These are phyloP conservation scores for Firmiana major DNA, from an alignment of 345 rosid genomes.

Conservation along the genomic window DNA sequence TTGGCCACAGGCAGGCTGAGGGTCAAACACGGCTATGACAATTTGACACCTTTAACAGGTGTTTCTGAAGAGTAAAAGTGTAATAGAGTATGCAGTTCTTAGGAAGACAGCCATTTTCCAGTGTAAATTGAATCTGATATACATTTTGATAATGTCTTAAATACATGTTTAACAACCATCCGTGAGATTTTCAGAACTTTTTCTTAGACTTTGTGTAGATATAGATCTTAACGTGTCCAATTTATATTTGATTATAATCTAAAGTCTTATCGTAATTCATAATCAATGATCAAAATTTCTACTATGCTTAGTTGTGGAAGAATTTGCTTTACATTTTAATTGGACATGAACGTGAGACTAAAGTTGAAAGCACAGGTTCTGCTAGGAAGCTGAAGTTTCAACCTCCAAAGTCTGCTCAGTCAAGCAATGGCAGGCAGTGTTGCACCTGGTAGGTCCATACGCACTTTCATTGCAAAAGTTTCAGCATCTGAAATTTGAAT, in stretches of 20 bases:
- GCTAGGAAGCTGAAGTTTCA: background rate
- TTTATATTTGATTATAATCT: background rate
- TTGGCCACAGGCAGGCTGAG: background rate
- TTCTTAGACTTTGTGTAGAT: background rate
- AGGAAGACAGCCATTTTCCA: background rate
- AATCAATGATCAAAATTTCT: too few species aligned
- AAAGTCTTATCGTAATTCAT: background rate
- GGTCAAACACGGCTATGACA: slow-evolving; percentile 20
- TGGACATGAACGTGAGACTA: background rate
- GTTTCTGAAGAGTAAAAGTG: too few species aligned
- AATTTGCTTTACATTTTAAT: slow-evolving; percentile 15
- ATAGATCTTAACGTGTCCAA: background rate
- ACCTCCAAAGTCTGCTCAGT: background rate
- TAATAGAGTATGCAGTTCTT: too few species aligned
- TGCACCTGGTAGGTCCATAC: background rate
- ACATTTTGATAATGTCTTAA: background rate
- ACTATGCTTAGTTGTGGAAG: background rate
- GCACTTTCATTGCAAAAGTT: background rate
- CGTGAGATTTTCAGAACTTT: background rate
- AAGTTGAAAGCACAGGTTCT: background rate
- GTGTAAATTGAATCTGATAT: background rate
- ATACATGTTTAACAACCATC: slow-evolving; percentile 1
- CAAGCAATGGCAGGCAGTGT: background rate
- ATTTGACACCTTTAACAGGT: background rate
- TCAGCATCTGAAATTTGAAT: background rate